A percentile compares a stretch with the other conserved stretches of the same genome.
These are phyloP conservation scores for Polyporus arcularius DNA, from an alignment of 768 basidiomycete genomes.

Conservation along the genomic window DNA sequence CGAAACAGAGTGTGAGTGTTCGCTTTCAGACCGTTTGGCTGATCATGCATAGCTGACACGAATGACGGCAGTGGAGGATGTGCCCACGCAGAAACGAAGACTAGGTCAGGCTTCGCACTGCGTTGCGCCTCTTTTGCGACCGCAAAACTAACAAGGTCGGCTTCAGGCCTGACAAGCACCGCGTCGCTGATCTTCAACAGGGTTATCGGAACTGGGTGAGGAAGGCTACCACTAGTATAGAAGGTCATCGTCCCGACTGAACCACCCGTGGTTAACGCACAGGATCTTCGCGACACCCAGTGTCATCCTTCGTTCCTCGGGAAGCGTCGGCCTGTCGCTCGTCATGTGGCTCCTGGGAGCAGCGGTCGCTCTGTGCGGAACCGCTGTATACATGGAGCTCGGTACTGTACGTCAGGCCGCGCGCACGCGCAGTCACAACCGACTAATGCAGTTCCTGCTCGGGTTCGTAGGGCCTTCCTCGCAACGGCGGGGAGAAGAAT, in stretches of 20 bases:
- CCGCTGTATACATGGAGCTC: conserved; percentile 72
- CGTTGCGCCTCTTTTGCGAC: not conserved
- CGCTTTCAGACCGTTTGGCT: not conserved
- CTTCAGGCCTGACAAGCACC: conserved; percentile 32
- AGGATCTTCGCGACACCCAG: conserved; percentile 76
- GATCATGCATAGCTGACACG: not conserved
- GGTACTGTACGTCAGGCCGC: conserved; percentile 53
- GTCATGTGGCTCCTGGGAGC: conserved; percentile 74
- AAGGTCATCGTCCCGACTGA: not conserved
- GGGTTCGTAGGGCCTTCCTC: conserved; percentile 55
- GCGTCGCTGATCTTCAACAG: conserved; percentile 73
- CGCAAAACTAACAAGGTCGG: not conserved
- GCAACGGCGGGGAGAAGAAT: conserved; percentile 76
- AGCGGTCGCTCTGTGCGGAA: conserved; percentile 62
- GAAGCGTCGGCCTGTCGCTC: conserved; percentile 69
- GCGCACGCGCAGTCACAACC: not conserved
- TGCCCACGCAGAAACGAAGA: conserved; percentile 49
- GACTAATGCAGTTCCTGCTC: not conserved
- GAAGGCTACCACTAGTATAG: not conserved
- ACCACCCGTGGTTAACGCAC: not conserved
- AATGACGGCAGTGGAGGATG: conserved; percentile 38
- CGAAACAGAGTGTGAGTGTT: not conserved
- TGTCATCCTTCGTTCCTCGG: conserved; percentile 62
- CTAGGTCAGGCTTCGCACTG: conserved; percentile 41
- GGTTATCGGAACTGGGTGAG: conserved; percentile 71